A percentile compares a stretch with the other conserved stretches of the same genome.
Conservation (phyloP, 2,329 filamentous ascomycete species). For the Penicillium sp. region DNA sequence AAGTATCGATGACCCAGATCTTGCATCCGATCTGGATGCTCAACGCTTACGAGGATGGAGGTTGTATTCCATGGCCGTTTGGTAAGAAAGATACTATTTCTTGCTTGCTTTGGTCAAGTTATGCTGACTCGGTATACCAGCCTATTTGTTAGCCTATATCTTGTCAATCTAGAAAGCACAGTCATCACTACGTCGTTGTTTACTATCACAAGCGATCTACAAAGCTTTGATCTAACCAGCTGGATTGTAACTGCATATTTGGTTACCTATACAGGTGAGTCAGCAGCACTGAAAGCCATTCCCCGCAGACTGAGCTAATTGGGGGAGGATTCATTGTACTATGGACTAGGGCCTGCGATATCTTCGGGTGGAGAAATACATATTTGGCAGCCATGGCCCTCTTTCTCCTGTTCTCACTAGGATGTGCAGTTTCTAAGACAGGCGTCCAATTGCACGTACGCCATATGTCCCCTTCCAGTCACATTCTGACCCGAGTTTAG, state of each 20-base stretch:
- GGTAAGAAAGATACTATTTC: no score
- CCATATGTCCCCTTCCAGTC: background rate
- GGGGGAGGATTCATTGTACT: background rate
- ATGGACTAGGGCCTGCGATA: background rate
- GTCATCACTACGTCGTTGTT: background rate
- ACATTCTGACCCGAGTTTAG: background rate
- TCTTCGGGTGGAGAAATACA: background rate
- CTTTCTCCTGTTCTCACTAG: background rate
- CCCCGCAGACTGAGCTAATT: background rate
- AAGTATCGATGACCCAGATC: no score
- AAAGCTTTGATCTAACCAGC: background rate
- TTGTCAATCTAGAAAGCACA: background rate
- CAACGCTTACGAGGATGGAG: no score
- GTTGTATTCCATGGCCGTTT: no score
- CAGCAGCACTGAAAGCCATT: background rate
- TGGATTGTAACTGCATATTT: background rate
- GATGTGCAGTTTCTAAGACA: background rate
- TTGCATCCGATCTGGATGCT: no score
- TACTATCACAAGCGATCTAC: background rate
- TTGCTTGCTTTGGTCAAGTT: no score
- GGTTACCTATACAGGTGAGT: background rate
- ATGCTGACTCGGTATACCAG: background rate
- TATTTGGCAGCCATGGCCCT: background rate
- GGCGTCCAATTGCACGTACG: background rate
- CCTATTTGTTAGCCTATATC: background rate